These are phyloP conservation scores for Insectozyma bohioensis DNA, from an alignment of 1,139 yeast genomes.

Conservation along the genomic window DNA sequence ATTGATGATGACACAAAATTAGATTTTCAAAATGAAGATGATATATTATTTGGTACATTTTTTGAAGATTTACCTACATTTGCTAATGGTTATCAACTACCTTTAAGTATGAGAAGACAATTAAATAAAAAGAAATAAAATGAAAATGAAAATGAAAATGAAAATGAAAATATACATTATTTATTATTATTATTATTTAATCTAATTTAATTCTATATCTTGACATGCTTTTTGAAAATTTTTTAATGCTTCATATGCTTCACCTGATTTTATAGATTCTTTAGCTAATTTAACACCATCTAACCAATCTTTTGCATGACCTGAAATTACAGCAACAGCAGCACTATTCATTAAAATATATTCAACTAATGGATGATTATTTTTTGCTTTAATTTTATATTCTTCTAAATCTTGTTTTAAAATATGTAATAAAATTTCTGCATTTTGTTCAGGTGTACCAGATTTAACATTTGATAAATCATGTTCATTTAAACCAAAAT, in stretches of 20 bases:
- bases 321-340: constrained; percentile 79
- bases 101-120: constrained; percentile 8
- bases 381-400: constrained; percentile 28
- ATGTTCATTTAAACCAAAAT: constrained; percentile 82
- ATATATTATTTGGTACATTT: constrained; percentile 10
- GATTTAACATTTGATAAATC: constrained; percentile 65
- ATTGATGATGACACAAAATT: constrained; percentile 2
- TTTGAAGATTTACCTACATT: constrained; percentile 10
- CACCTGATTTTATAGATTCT: constrained; percentile 62
- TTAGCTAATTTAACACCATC: constrained; percentile 78
- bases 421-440: constrained; percentile 57
- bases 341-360: constrained; percentile 86
- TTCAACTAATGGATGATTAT: constrained; percentile 69
- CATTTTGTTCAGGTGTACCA: constrained; percentile 87
- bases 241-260: constrained; percentile 60
- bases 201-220: constrained; percentile 5
- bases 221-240: constrained; percentile 50
- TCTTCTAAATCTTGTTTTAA: constrained; percentile 52
- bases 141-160: no score
- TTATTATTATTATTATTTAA: no score
- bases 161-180: no score
- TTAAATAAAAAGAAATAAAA: constrained; percentile 1
- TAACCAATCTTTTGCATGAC: constrained; percentile 64
- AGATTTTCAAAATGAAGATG: constrained; percentile 2
- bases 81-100: constrained; percentile 13